Conservation (phyloP, 2,329 filamentous ascomycete genomes). For the Teratosphaeria zuluensis region DNA sequence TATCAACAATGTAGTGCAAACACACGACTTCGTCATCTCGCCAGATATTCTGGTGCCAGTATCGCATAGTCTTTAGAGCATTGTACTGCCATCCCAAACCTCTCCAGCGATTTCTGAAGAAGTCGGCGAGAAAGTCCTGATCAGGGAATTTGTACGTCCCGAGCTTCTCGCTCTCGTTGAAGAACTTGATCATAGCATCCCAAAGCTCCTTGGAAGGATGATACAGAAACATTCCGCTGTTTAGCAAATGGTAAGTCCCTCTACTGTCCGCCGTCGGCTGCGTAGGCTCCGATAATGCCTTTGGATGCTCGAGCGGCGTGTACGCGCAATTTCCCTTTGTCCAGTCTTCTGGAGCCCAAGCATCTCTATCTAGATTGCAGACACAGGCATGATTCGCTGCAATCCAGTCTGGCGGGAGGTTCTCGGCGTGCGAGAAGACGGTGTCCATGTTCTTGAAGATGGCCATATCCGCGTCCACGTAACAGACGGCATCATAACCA, state of each 20-base stretch:
- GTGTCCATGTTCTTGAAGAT: conserved; percentile 35
- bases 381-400: conserved; percentile 43
- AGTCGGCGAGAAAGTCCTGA: conserved; percentile 44
- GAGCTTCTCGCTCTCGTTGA: conserved; percentile 30
- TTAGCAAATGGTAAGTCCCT: conserved; percentile 38
- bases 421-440: conserved; percentile 30
- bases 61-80: conserved; percentile 45
- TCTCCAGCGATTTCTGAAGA: conserved; percentile 37
- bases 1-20: conserved; percentile 47
- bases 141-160: conserved; percentile 38
- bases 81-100: conserved; percentile 42
- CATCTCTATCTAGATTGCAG: conserved; percentile 42
- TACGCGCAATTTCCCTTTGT: conserved; percentile 40
- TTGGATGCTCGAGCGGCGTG: conserved; percentile 31
- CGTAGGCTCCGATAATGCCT: conserved; percentile 24
- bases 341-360: conserved; percentile 44
- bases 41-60: conserved; percentile 45
- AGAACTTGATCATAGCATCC: conserved; percentile 30
- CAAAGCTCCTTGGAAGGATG: conserved; percentile 32
- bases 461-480: conserved; percentile 46
- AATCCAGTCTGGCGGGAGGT: conserved; percentile 35
- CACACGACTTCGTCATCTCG: conserved; percentile 38
- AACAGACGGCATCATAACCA: conserved; percentile 34
- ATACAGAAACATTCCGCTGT: conserved; percentile 44
- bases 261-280: conserved; percentile 22